Evolutionary conservation across 108 stramenopile genomes (phyloP).

Genomic region (Cyclotella kingstonii): DNA sequence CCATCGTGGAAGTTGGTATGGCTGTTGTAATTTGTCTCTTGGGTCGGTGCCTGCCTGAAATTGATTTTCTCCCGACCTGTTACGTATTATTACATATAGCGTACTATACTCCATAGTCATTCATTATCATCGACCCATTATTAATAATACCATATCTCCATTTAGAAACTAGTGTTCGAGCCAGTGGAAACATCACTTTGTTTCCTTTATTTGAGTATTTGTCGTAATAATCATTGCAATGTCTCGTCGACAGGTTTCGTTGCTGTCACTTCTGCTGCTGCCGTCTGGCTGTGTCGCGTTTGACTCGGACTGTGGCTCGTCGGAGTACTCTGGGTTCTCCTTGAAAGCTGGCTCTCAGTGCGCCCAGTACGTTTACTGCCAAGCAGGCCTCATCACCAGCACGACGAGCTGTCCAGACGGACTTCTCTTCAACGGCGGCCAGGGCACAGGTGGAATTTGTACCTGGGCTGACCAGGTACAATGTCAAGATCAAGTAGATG

Average conservation of each 20-base stretch:
- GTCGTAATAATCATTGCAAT: background rate
- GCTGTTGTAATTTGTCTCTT: too few species aligned
- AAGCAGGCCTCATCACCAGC: constrained; percentile 2
- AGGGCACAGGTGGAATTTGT: constrained; percentile 28
- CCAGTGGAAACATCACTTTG: too few species aligned
- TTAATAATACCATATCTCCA: too few species aligned
- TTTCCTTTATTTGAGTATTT: too few species aligned
- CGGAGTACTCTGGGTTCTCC: constrained; percentile 20
- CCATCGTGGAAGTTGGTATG: too few species aligned
- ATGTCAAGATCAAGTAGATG: constrained; percentile 5
- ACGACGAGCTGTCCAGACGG: constrained; percentile 5
- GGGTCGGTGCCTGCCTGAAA: too few species aligned
- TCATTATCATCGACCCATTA: too few species aligned
- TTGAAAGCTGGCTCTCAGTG: constrained; percentile 8
- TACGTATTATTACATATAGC: too few species aligned
- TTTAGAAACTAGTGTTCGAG: too few species aligned
- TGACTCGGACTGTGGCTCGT: constrained; percentile 13
- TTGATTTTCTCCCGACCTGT: too few species aligned
- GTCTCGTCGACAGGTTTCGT: background rate
- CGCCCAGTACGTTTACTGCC: constrained; percentile 24
- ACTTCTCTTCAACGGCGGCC: constrained; percentile 22
- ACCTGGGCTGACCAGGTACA: background rate
- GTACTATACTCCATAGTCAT: too few species aligned
- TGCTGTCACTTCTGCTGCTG: background rate
- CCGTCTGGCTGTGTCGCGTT: background rate